Evolutionary conservation across 208 protist genomes (phyloP), one percentile per base, ranked within the genome.

Genomic region (Leishmania braziliensis): DNA sequence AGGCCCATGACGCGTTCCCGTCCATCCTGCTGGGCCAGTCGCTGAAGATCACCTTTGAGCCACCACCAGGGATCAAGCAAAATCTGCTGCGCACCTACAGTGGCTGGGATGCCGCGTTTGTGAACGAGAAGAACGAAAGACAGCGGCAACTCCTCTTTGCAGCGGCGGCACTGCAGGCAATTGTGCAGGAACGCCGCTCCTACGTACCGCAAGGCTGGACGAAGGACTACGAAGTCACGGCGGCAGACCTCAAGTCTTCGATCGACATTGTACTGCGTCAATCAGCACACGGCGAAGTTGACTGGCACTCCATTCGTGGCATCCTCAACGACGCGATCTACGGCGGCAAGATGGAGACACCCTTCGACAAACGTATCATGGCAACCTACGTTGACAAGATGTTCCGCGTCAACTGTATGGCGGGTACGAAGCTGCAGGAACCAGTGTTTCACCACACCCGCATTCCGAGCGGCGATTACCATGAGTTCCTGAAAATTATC

Each of bases 121-220:
- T 96, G 77, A 89, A 94, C 72, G 72, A 69, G 48, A 91, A 94
- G 53, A 84, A 85, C 56, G 80, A 91, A 53, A 73, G 89, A 69
- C 90, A 97, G 78, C 91, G 91, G 20, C 95, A 99, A 91, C 79
- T 99, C 12, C 92, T 99, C 68, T 99, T 99, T 84, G 90, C 97
- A 33, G 89, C 98, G 12, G 96, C 98, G 2, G 97, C 93, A 58
- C 98, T 99, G 79, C 99, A 99, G 82, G 97, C 97, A 8, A 84
- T 99, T 56, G 84, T 99, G 60, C 98, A 99, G 87, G 98, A 99
- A 86, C 92, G 99, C 8, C 93, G 98, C 77, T 98, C 95, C 2
- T 99, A 98, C 90, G 95, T 99, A 26, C 99, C 99, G 43, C 98
- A 99, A 75, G 99, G 98, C 12, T 99, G 98, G 98, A 95, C 95